A percentile compares a stretch with the other conserved stretches of the same genome.
Evolutionary conservation across 164 flowering plant genomes (phyloP).

Genomic region (Magnolia sinica): DNA sequence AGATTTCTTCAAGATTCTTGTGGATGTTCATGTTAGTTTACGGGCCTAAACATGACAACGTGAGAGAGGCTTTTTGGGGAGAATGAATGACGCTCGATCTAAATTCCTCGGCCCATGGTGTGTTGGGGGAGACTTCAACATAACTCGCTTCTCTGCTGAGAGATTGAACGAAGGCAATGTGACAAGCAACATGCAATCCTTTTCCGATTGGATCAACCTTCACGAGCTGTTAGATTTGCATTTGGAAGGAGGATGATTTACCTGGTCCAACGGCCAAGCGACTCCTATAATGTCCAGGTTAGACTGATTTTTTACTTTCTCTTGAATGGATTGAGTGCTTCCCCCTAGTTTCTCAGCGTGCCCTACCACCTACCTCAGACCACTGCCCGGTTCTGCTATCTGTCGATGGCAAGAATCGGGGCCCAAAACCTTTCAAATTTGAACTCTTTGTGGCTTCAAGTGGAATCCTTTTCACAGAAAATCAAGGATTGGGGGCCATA

Average conservation of each 20-base stretch:
- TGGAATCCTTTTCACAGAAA: no score
- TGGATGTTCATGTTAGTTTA: no score
- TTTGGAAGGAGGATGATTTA: neutral
- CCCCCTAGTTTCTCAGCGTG: neutral
- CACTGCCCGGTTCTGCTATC: no score
- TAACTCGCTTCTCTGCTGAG: neutral
- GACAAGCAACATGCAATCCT: neutral
- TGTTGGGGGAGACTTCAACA: neutral
- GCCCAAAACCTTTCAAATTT: no score
- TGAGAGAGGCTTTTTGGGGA: neutral
- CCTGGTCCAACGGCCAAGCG: neutral
- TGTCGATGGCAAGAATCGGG: no score
- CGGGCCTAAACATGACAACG: neutral
- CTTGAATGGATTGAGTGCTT: neutral
- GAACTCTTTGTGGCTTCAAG: no score
- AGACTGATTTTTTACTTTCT: neutral
- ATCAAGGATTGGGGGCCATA: no score
- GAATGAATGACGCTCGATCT: neutral
- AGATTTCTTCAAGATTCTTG: no score
- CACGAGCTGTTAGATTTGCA: neutral
- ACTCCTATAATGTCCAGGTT: neutral
- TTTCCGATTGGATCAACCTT: no score
- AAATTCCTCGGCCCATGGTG: neutral
- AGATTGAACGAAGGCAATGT: neutral
- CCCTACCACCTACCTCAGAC: no score